Percentiles rank a stretch among this genome's conserved stretches.
These are phyloP conservation scores for Themeda triandra DNA, from an alignment of 176 grass and related monocot species.

Conservation along the genomic window DNA sequence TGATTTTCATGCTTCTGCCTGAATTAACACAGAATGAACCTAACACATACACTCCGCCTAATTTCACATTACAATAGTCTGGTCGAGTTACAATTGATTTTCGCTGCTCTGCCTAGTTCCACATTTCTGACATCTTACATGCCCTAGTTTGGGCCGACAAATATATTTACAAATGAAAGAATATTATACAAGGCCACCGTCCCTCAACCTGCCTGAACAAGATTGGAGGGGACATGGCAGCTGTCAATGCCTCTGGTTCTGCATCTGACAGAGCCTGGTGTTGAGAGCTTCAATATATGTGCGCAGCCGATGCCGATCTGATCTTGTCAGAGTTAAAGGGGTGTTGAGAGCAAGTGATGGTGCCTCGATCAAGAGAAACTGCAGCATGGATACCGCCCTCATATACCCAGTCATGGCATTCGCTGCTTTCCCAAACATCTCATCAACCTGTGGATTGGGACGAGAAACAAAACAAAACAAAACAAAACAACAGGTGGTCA, in stretches of 20 bases:
- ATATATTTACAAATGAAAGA: slow-evolving; percentile 70
- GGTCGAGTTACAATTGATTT: slow-evolving; percentile 38
- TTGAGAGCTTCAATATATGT: slow-evolving; percentile 85
- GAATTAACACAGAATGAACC: background rate
- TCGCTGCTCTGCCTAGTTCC: slow-evolving; percentile 22
- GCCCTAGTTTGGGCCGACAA: slow-evolving; percentile 42
- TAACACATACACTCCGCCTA: background rate
- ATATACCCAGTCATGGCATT: slow-evolving; percentile 54
- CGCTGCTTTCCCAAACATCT: slow-evolving; percentile 72
- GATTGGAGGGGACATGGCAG: background rate
- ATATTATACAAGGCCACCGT: slow-evolving; percentile 42
- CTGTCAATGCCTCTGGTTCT: slow-evolving; percentile 43
- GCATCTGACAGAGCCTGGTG: slow-evolving; percentile 53
- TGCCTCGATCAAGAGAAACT: slow-evolving; percentile 82
- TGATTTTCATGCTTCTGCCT: background rate
- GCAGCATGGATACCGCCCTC: slow-evolving; percentile 66
- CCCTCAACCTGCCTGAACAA: background rate
- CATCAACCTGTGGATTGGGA: slow-evolving; percentile 61
- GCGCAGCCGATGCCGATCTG: slow-evolving; percentile 62
- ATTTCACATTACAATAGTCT: background rate
- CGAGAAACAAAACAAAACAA: slow-evolving; percentile 18
- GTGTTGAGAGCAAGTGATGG: slow-evolving; percentile 69
- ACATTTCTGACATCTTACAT: slow-evolving; percentile 37
- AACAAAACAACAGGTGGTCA: background rate
- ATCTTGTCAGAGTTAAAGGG: slow-evolving; percentile 64